Conservation (phyloP, 169 alveolate genomes). For the Plasmodium cynomolgi region DNA sequence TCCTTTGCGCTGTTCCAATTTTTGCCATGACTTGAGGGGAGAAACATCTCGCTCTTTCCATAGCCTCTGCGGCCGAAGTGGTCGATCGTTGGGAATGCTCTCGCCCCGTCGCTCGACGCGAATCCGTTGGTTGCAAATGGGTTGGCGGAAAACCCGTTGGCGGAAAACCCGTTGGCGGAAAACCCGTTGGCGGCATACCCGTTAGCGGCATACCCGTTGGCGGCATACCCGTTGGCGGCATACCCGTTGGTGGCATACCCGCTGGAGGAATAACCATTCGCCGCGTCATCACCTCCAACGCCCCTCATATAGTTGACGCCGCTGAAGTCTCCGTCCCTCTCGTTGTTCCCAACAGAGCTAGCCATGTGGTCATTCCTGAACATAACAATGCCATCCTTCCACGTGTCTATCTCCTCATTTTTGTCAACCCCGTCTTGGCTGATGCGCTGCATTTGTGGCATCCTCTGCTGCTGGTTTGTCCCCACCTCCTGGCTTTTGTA, state of each 20-base stretch:
- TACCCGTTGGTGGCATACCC: neutral
- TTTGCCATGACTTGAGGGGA: neutral
- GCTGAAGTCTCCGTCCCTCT: neutral
- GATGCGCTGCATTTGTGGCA: neutral
- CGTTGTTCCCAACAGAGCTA: neutral
- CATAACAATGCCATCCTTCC: constrained; percentile 5
- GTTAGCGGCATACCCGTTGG: too few relatives aligned
- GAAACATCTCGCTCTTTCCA: neutral
- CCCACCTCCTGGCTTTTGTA: neutral
- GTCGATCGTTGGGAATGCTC: neutral
- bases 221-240: too few relatives aligned
- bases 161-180: neutral
- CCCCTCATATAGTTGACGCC: neutral
- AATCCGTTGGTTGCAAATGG: neutral
- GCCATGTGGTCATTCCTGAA: neutral
- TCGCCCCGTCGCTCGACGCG: neutral
- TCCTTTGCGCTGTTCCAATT: constrained; percentile 2
- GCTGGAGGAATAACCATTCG: neutral
- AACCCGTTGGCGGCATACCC: neutral
- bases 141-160: neutral
- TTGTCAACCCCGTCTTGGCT: neutral
- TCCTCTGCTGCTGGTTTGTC: constrained; percentile 1
- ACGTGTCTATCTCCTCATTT: neutral
- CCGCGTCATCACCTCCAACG: neutral
- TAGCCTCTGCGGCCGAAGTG: neutral